Conservation (phyloP, 306 rosid species). For the Malus domestica region ASM211411v1 NC_041793.1:6026001-6026500, state of each 20-base stretch:
- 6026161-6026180: neutral
- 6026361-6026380: neutral
- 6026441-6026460: neutral
- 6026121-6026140: neutral
- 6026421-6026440: neutral
- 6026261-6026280: too few species aligned
- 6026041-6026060: neutral
- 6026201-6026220: neutral
- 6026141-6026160: neutral
- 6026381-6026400: neutral
- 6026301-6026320: neutral
- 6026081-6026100: neutral
- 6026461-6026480: neutral
- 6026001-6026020: too few species aligned
- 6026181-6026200: neutral
- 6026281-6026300: neutral
- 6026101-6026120: neutral
- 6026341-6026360: neutral
- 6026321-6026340: neutral
- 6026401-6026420: neutral
- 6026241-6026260: too few species aligned
- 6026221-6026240: neutral
- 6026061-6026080: slow-evolving; percentile 5
- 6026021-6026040: neutral
- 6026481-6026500: neutral